Evolutionary conservation across 1,139 yeast species (phyloP).

Genomic region (Nakaseomyces glabratus): DNA sequence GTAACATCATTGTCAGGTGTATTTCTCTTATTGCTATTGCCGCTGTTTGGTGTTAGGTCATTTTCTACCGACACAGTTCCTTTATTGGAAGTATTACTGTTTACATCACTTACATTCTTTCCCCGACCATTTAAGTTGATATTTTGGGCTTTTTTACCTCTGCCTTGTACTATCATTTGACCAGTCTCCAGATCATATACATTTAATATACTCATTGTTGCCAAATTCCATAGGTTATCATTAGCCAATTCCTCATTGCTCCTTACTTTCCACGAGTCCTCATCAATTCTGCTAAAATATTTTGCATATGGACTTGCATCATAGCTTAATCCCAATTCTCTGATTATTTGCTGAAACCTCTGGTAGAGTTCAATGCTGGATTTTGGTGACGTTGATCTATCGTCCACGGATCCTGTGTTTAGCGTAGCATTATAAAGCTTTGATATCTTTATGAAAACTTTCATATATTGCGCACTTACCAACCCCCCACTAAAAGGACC

Average conservation of each 20-base stretch:
- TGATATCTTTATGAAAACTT: constrained; percentile 22
- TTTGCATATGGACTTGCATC: constrained; percentile 28
- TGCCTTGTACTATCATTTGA: constrained; percentile 15
- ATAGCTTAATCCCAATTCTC: constrained; percentile 27
- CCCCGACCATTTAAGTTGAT: not conserved
- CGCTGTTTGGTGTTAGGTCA: constrained; percentile 9
- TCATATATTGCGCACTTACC: constrained; percentile 16
- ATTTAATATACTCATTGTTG: constrained; percentile 22
- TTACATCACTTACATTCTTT: not conserved
- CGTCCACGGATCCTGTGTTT: constrained; percentile 21
- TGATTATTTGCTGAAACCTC: constrained; percentile 28
- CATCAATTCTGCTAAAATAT: constrained; percentile 25
- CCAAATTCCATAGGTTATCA: constrained; percentile 28
- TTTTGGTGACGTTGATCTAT: constrained; percentile 27
- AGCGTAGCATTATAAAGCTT: constrained; percentile 25
- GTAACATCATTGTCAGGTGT: constrained; percentile 1
- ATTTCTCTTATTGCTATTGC: constrained; percentile 9
- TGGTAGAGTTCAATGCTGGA: constrained; percentile 30
- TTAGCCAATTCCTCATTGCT: constrained; percentile 23
- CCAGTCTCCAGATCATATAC: constrained; percentile 27
- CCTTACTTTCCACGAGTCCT: constrained; percentile 26
- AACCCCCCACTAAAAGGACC: constrained; percentile 1
- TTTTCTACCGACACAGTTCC: constrained; percentile 2
- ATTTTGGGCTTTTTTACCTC: not conserved
- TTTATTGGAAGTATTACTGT: not conserved